Evolutionary conservation across 1,284 basidiomycete species (phyloP).

Genomic region (Cutaneotrichosporon daszewskae): DNA sequence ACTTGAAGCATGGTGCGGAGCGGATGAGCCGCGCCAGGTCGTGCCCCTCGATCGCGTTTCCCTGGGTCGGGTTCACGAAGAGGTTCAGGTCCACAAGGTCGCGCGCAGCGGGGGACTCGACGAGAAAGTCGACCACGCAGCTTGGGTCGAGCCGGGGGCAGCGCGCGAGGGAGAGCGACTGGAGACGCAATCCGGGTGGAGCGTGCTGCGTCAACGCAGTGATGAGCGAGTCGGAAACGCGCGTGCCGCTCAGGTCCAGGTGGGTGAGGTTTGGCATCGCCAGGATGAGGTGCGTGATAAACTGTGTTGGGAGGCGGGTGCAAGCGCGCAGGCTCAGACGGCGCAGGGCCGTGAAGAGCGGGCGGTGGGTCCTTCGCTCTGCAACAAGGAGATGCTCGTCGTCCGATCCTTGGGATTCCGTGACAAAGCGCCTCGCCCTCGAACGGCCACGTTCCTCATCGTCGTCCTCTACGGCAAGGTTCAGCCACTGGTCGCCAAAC

Average conservation of each 20-base stretch:
- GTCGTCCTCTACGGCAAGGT: slow-evolving; percentile 48
- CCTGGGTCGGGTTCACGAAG: slow-evolving; percentile 81
- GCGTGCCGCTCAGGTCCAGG: slow-evolving; percentile 56
- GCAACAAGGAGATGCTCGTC: slow-evolving; percentile 30
- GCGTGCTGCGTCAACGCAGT: slow-evolving; percentile 52
- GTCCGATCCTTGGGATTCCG: slow-evolving; percentile 16
- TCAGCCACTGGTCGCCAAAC: slow-evolving; percentile 69
- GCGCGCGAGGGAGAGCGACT: slow-evolving; percentile 78
- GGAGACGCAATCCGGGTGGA: slow-evolving; percentile 58
- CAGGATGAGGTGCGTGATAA: slow-evolving; percentile 68
- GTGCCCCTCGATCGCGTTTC: slow-evolving; percentile 65
- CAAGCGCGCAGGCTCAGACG: slow-evolving; percentile 81
- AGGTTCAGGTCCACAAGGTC: slow-evolving; percentile 74
- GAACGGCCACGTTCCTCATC: slow-evolving; percentile 49
- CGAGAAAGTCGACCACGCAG: slow-evolving; percentile 69
- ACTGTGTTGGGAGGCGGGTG: slow-evolving; percentile 65
- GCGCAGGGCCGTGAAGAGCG: slow-evolving; percentile 64
- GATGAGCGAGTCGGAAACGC: slow-evolving; percentile 58
- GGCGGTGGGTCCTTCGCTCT: slow-evolving; percentile 32
- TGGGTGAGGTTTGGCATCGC: slow-evolving; percentile 45
- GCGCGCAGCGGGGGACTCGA: slow-evolving; percentile 58
- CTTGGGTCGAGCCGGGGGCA: slow-evolving; percentile 78
- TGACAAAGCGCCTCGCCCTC: slow-evolving; percentile 9
- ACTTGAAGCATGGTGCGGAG: slow-evolving; percentile 72
- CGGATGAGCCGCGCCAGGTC: slow-evolving; percentile 67